Evolutionary conservation across 108 stramenopile genomes (phyloP), one percentile per base, ranked within the genome.

Genomic region (Fistulifera solaris): DNA sequence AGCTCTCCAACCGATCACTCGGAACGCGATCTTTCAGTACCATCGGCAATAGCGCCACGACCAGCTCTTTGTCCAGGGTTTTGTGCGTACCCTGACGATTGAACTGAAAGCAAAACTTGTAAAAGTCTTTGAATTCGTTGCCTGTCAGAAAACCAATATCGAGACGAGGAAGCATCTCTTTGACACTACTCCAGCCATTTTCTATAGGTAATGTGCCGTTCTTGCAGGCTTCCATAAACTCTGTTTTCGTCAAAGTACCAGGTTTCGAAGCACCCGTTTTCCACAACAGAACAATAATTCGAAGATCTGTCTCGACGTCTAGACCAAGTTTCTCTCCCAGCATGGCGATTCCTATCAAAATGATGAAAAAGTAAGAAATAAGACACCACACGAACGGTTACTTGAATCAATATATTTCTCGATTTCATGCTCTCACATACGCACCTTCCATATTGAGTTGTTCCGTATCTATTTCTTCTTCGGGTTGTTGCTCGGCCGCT

Each of bases 51-150:
- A 93, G 72, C 23, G 81, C 85, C 4, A 84, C 62, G 23, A 89
- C 89, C 66, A 95, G 57, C 26, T 91, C 91, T 60, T 87, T 93
- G 45, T 95, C 94, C 28, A 95, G 62, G 8, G 94, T 93, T 58
- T 78, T 77, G 68, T 95, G 90, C 13, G 94, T 95, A 10, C 94
- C 88, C 35, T 90, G 72, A 40, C 89, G 77, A 51, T 86, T 89
- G 74, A 94, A 94, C 58, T 85, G 81, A 62, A 94, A 94, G 58
- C 83, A 84, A 58, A 90, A 90, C 77, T 89, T 90, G 73, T 80
- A 90, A 78, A 90, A 90, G n/a, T 87, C 85, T 65, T 73, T 84
- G 52, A 95, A 93, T 58, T 91, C 89, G 2, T 58, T 58, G 22
- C 41, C 56, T 52, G 90, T 91, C 74, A 95, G 65, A 66, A 95